Conservation (phyloP, 257 asterid genomes). For the Solanum boliviense region DNA sequence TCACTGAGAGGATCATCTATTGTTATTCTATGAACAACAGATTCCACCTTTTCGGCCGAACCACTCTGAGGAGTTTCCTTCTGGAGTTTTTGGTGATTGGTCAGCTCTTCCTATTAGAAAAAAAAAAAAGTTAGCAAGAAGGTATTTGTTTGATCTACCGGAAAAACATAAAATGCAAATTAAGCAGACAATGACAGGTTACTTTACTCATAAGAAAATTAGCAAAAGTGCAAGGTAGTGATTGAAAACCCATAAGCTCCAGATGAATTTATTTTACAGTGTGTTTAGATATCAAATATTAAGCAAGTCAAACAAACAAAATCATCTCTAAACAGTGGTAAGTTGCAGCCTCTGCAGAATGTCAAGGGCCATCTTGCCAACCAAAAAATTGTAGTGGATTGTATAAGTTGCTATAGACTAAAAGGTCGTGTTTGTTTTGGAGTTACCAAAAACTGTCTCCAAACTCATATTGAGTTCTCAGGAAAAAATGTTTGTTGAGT, state of each 20-base stretch:
- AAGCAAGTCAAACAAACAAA: background rate
- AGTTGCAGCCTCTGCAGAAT: background rate
- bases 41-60: constrained; percentile 13
- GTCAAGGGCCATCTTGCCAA: background rate
- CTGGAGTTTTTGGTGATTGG: constrained; percentile 19
- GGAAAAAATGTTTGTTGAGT: background rate
- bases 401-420: background rate
- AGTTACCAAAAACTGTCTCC: background rate
- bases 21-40: constrained; percentile 11
- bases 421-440: background rate
- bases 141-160: background rate
- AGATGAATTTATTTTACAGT: background rate
- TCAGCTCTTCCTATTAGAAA: constrained; percentile 35
- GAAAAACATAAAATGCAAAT: background rate
- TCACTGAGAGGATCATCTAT: constrained; percentile 16
- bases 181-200: background rate
- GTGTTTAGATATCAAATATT: background rate
- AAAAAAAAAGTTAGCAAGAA: constrained; percentile 1
- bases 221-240: background rate
- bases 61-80: constrained; percentile 20
- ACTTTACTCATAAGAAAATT: background rate
- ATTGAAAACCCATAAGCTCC: background rate
- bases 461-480: background rate
- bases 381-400: background rate
- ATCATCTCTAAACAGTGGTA: background rate